These are phyloP conservation scores for Cystoderma amianthinum DNA, from an alignment of 768 basidiomycete species.

Conservation along the genomic window DNA sequence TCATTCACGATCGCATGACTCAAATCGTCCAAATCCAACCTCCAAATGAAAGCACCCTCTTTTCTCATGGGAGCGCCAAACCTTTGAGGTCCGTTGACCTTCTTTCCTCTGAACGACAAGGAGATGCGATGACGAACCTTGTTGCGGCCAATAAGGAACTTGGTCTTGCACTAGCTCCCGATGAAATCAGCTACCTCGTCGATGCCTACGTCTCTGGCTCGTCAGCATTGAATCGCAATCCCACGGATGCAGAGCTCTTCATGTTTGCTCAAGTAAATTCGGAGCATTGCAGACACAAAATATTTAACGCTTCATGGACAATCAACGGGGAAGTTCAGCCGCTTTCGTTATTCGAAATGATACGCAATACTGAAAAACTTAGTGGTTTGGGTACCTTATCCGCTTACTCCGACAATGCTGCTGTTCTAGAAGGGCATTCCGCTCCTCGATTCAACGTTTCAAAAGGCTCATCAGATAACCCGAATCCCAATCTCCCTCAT, in stretches of 20 bases:
- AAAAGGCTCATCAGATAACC: slow-evolving; percentile 10
- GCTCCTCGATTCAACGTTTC: slow-evolving; percentile 71
- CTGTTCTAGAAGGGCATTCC: slow-evolving; percentile 76
- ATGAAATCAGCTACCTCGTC: slow-evolving; percentile 91
- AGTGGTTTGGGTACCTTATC: slow-evolving; percentile 78
- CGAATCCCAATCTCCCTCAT: slow-evolving; percentile 16
- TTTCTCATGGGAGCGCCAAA: slow-evolving; percentile 53
- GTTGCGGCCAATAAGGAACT: slow-evolving; percentile 72
- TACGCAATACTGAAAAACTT: slow-evolving; percentile 87
- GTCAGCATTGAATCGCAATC: slow-evolving; percentile 67
- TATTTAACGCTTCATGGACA: slow-evolving; percentile 97
- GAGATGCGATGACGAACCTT: slow-evolving; percentile 55
- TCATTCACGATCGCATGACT: slow-evolving; percentile 96
- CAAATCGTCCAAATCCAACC: slow-evolving; percentile 58
- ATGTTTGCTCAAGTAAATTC: slow-evolving; percentile 99
- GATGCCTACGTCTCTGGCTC: slow-evolving; percentile 77
- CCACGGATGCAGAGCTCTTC: slow-evolving; percentile 96
- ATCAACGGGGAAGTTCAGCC: slow-evolving; percentile 65
- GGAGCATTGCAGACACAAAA: slow-evolving; percentile 99
- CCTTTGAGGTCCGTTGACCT: slow-evolving; percentile 73
- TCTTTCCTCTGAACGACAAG: slow-evolving; percentile 14
- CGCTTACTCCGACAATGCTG: slow-evolving; percentile 97
- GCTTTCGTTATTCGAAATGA: slow-evolving; percentile 90
- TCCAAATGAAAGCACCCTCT: slow-evolving; percentile 54
- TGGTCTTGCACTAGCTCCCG: slow-evolving; percentile 83